Conservation (phyloP, 441 rosid species). For the Gossypium davidsonii region DNA sequence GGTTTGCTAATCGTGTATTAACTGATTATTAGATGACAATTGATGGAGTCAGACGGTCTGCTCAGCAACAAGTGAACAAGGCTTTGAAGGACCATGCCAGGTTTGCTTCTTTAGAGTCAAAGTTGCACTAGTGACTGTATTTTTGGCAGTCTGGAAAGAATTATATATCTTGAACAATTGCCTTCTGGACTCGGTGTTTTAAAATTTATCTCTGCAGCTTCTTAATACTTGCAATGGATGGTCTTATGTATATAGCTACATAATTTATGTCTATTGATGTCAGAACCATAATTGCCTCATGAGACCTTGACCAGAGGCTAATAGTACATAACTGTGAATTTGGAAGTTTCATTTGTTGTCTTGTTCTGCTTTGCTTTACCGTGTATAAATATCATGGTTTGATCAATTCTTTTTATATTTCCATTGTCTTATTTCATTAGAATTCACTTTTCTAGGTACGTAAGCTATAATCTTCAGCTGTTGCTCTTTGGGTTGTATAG, state of each 20-base stretch:
- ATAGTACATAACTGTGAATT: background rate
- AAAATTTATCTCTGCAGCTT: background rate
- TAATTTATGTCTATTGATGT: background rate
- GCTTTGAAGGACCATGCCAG: constrained; percentile 93
- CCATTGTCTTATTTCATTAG: background rate
- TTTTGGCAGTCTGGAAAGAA: background rate
- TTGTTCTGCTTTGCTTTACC: background rate
- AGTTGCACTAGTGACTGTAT: background rate
- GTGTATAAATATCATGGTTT: background rate
- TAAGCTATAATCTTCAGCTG: background rate
- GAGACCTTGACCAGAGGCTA: background rate
- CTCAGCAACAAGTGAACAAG: constrained; percentile 87
- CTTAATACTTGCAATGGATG: background rate
- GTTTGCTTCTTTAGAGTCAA: constrained; percentile 31
- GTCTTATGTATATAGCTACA: background rate
- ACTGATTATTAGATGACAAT: constrained; percentile 70
- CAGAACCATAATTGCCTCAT: background rate
- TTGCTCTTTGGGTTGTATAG: background rate
- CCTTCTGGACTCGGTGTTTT: background rate
- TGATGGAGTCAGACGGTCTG: constrained; percentile 94
- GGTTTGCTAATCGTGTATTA: constrained; percentile 14
- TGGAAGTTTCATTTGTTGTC: constrained; percentile 5
- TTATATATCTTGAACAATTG: background rate
- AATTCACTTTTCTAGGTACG: background rate
- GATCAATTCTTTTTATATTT: constrained; percentile 3